A percentile compares a stretch with the other conserved stretches of the same genome.
These are phyloP conservation scores for Yamadazyma scolyti DNA, from an alignment of 805 yeast genomes.

Conservation along the genomic window DNA sequence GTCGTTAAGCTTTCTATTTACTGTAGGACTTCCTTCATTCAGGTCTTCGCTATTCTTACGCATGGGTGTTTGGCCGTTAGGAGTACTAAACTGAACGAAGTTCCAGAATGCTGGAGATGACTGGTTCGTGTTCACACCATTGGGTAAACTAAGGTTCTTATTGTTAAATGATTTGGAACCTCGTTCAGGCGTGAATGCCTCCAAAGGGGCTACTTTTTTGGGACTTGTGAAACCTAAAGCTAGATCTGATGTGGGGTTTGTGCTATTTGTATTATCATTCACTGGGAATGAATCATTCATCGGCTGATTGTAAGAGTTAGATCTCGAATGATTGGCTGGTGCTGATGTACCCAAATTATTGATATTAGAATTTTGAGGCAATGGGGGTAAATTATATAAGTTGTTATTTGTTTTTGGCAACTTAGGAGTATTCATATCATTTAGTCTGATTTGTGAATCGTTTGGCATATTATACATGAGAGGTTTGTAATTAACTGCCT, in stretches of 20 bases:
- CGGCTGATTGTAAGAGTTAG: slow-evolving; percentile 22
- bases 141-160: slow-evolving; percentile 22
- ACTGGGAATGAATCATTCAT: slow-evolving; percentile 8
- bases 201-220: slow-evolving; percentile 38
- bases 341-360: slow-evolving; percentile 11
- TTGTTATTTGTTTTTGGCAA: slow-evolving; percentile 24
- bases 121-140: slow-evolving; percentile 39
- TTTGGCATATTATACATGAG: slow-evolving; percentile 20
- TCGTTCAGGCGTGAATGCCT: slow-evolving; percentile 44
- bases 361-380: slow-evolving; percentile 17
- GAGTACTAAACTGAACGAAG: slow-evolving; percentile 70
- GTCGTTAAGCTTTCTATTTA: slow-evolving; percentile 23
- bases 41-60: slow-evolving; percentile 36
- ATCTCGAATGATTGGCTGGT: slow-evolving; percentile 24
- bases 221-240: slow-evolving; percentile 40
- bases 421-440: slow-evolving; percentile 24
- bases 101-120: slow-evolving; percentile 94
- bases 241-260: slow-evolving; percentile 27
- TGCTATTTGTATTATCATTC: slow-evolving; percentile 11
- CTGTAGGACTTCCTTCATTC: slow-evolving; percentile 39
- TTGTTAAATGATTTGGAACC: slow-evolving; percentile 28
- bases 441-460: slow-evolving; percentile 22
- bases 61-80: slow-evolving; percentile 41
- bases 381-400: slow-evolving; percentile 32
- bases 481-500: slow-evolving; percentile 9